Evolutionary conservation across 1,139 yeast species (phyloP), one percentile per base, ranked within the genome.

Genomic region (Arxiozyma slooffiae): DNA sequence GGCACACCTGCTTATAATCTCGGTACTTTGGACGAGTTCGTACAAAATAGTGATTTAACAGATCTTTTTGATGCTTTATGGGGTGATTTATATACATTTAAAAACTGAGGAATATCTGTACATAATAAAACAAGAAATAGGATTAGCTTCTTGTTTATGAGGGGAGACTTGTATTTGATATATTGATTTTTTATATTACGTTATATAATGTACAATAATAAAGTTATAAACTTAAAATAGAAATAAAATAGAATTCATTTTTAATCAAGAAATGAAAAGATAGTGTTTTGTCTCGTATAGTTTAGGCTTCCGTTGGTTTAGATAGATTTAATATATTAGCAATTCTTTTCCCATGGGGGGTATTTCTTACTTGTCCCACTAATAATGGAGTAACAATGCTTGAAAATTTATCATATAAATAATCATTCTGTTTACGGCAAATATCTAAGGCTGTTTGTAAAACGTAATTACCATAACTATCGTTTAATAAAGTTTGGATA

Each of bases 321-420:
- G 48, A 49, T 22, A 52, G 38, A 22, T 52, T 50, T 37, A 53
- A 40, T 54, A 53, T 53, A 34, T 52, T 44, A 41, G 79, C 71
- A 57, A 92, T 89, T 64, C 97, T 79, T 66, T 96, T 79, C 21
- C 97, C 97, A 67, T 90, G 96, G 4, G 97, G 97, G 22, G 97
- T 88, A 60, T 86, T 85, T 67, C 88, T 81, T 73, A 66, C 58
- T 17, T 66, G 66, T 3, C 66, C 69, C 16, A 64, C 80, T 56
- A 85, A 71, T 55, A 80, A 75, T 16, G 92, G 92, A 58, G 76
- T 78, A 57, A 85, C 75, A 36, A 78, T 69, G 30, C 70, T 74
- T 37, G 83, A 77, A 52, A 85, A 71, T 53, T 71, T 72, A 26
- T 68, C 66, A 60, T 80, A 76, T 51, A 80, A 75, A 4, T 54